Base-by-base conservation (phyloP, 441 rosid species). In the Adansonia grandidieri region DNA sequence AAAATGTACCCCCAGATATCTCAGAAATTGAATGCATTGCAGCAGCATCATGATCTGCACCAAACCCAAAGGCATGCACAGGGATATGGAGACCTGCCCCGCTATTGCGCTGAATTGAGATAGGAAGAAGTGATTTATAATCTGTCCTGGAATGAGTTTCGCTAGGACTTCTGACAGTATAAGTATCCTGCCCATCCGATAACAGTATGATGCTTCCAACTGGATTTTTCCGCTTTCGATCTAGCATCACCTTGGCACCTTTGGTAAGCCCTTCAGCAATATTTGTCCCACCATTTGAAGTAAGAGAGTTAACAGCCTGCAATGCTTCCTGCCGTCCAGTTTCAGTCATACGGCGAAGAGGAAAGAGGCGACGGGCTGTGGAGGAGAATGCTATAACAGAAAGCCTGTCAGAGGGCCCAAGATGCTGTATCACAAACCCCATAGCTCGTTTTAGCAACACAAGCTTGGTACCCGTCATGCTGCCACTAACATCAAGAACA, bases 381-480 rank as follows among this genome's bases (percentile, higher is more conserved):
- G 93, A 91, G 51, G 91, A 88, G 87, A 91, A 91, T 7, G 91
- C 89, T 48, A 89, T 82, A 28, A 91, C 90, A 1, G 92, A 89
- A 75, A 91, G 93, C 54, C 95, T 84, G 74, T 91, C 95, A n/a
- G 85, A 84, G 8, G 92, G 87, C 53, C 92, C 90, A 37, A 91
- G 95, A 79, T 89, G 89, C 83, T 89, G 95, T 61, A 91, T 88
- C 75, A 91, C 93, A 75, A 91, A 91, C 10, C 95, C 95, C 95
- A 91, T 89, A 75, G 37, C 37, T 32, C 37, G 37, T 32, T 32
- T 32, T 32, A 32, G 37, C 4, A 32, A 32, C 37, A 32, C 37
- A 32, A 32, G 37, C 37, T 32, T 32, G 37, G 37, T 32, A 32
- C 37, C 37, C 37, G 37, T 32, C 37, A 32, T 32, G 37, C 37